Base-by-base conservation (phyloP, 805 yeast species). In the Priceomyces haplophilus region DNA sequence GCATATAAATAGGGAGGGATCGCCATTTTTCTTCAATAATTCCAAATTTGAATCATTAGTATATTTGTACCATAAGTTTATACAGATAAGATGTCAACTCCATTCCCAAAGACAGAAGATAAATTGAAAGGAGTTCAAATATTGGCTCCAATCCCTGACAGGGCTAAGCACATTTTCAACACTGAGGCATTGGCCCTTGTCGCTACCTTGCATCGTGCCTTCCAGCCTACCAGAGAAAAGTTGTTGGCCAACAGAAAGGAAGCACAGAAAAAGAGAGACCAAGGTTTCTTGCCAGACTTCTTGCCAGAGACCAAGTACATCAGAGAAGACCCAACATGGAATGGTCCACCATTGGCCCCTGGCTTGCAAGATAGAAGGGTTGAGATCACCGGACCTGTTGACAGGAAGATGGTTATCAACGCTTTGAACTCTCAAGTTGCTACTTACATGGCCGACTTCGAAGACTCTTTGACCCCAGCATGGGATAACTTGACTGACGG, bases 371-470 rank as follows among this genome's bases (percentile, higher is more conserved):
- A 83, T 61, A 78, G 95, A 68, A 77, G 88, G 59, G 82, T 80
- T 34, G 93, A 85, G 64, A 85, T 85, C 62, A 85, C 95, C 18
- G 95, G 95, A 39, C 95, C 95, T 16, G 85, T 90, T 41, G 85
- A 84, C 59, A 77, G 91, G 50, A 83, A 85, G 55, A 85, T 85
- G 95, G 79, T 85, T 49, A 80, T 85, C 56, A 85, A 85, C 58
- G 93, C 91, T 2, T 73, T 85, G 60, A 85, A 85, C 65, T 81
- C 90, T 0, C 73, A 76, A 42, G 93, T 85, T 34, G 84, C 84
- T 48, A 85, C 93, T 23, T 85, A 85, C 61, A 85, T 85, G 93
- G 82, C 88, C 34, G 95, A 85, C 69, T 83, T 85, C 56, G 95
- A 85, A 64, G 93, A 85, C 63, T 83, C 90, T 13, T 79, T 85